Evolutionary conservation across 2,329 filamentous ascomycete species (phyloP).

Genomic region (Nigrospora sphaerica): DNA sequence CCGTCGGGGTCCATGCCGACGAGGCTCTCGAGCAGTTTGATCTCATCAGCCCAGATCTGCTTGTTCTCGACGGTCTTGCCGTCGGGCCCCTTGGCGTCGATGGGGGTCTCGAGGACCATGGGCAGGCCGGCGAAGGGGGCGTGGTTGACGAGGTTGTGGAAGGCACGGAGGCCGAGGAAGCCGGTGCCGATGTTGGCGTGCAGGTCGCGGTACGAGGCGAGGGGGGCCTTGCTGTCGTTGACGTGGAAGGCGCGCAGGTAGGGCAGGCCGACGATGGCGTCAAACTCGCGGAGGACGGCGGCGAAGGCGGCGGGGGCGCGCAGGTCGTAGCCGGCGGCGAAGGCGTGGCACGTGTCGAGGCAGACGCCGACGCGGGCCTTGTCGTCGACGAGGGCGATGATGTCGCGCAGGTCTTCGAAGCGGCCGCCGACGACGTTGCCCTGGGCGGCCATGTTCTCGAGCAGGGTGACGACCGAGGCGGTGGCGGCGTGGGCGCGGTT

Average conservation of each 20-base stretch:
- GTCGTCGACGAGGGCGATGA: slow-evolving; percentile 73
- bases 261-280: slow-evolving; percentile 65
- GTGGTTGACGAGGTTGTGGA: slow-evolving; percentile 87
- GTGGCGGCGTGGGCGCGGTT: slow-evolving; percentile 78
- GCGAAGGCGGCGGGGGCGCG: slow-evolving; percentile 67
- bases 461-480: slow-evolving; percentile 64
- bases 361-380: slow-evolving; percentile 86
- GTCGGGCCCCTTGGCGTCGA: slow-evolving; percentile 60
- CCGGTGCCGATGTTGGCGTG: slow-evolving; percentile 97
- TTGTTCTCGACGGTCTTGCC: slow-evolving; percentile 71
- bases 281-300: slow-evolving; percentile 68
- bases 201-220: slow-evolving; percentile 74
- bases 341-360: slow-evolving; percentile 93
- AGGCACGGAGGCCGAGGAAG: slow-evolving; percentile 82
- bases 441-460: slow-evolving; percentile 92
- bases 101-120: slow-evolving; percentile 95
- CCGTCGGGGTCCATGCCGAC: slow-evolving; percentile 75
- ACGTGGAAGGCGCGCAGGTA: slow-evolving; percentile 85
- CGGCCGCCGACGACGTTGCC: slow-evolving; percentile 81
- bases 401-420: slow-evolving; percentile 80
- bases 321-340: slow-evolving; percentile 89
- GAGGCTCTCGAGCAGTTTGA: slow-evolving; percentile 85
- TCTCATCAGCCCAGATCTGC: slow-evolving; percentile 83
- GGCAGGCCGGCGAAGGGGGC: slow-evolving; percentile 68
- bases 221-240: slow-evolving; percentile 92